Evolutionary conservation across 108 stramenopile species (phyloP).

Genomic region (Phaeodactylum tricornutum): DNA sequence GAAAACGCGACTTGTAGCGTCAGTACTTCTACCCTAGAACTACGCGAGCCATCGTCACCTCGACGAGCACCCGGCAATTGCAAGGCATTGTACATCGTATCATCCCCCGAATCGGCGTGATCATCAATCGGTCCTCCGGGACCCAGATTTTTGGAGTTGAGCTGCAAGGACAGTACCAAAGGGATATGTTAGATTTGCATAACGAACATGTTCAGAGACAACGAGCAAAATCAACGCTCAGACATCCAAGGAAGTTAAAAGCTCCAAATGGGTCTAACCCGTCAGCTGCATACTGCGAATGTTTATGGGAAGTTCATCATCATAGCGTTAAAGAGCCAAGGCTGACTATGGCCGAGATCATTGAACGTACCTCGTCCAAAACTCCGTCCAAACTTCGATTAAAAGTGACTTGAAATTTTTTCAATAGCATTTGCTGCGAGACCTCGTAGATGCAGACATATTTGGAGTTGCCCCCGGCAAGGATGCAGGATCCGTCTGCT

Average conservation of each 20-base stretch:
- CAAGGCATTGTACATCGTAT: conserved; percentile 42
- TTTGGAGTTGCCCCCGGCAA: conserved; percentile 97
- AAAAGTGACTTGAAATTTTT: conserved; percentile 98
- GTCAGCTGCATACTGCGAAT: conserved; percentile 48
- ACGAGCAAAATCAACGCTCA: conserved; percentile 20
- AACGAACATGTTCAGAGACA: background rate
- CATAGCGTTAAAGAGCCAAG: conserved; percentile 18
- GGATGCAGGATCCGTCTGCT: conserved; percentile 91
- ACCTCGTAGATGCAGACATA: conserved; percentile 97
- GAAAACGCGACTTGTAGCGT: conserved; percentile 78
- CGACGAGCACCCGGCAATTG: conserved; percentile 77
- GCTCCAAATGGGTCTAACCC: conserved; percentile 34
- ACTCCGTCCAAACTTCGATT: conserved; percentile 89
- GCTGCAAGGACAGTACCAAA: conserved; percentile 18
- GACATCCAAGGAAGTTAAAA: conserved; percentile 63
- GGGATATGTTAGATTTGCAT: background rate
- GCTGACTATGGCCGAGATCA: background rate
- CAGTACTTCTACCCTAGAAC: conserved; percentile 74
- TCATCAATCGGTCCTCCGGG: conserved; percentile 76
- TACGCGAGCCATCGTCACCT: conserved; percentile 82
- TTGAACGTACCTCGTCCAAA: conserved; percentile 60
- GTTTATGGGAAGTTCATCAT: conserved; percentile 71
- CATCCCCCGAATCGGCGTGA: conserved; percentile 69
- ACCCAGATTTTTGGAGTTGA: conserved; percentile 74
- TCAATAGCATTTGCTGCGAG: conserved; percentile 85